Evolutionary conservation across 345 rosid genomes (phyloP).

Genomic region (Hevea brasiliensis): DNA sequence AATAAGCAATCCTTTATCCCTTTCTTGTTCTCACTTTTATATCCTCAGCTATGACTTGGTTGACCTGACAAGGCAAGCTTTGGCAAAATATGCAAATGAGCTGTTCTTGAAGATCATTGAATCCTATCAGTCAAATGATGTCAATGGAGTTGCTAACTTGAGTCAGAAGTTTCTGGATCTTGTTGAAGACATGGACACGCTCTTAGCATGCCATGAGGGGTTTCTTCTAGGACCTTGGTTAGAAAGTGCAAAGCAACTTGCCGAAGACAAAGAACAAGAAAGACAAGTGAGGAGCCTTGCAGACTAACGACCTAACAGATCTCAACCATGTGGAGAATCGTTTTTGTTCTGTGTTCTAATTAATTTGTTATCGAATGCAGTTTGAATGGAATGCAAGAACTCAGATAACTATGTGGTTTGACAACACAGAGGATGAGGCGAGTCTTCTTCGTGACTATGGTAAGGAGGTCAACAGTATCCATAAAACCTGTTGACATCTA

Average conservation of each 20-base stretch:
- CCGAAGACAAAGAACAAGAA: conserved; percentile 44
- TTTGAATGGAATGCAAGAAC: conserved; percentile 80
- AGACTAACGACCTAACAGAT: not conserved
- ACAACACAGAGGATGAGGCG: conserved; percentile 63
- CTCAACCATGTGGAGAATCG: not conserved
- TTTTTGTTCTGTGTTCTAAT: not conserved
- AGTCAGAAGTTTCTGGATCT: conserved; percentile 53
- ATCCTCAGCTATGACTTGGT: conserved; percentile 59
- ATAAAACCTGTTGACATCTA: not conserved
- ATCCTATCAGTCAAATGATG: conserved; percentile 43
- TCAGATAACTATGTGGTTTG: conserved; percentile 78
- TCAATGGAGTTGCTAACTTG: conserved; percentile 31
- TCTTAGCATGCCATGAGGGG: conserved; percentile 58
- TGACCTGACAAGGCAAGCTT: conserved; percentile 68
- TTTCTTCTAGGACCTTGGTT: conserved; percentile 76
- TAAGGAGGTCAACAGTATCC: conserved; percentile 16
- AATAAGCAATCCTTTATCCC: not conserved
- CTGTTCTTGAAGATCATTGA: conserved; percentile 52
- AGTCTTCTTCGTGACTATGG: conserved; percentile 74
- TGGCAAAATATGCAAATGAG: conserved; percentile 63
- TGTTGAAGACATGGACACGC: conserved; percentile 59
- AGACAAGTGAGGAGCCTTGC: conserved; percentile 42
- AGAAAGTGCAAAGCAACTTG: conserved; percentile 67
- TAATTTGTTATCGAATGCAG: conserved; percentile 30
- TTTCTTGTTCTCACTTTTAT: not conserved